Base-by-base conservation (phyloP, 257 asterid genomes). In the Salvia miltiorrhiza region DNA sequence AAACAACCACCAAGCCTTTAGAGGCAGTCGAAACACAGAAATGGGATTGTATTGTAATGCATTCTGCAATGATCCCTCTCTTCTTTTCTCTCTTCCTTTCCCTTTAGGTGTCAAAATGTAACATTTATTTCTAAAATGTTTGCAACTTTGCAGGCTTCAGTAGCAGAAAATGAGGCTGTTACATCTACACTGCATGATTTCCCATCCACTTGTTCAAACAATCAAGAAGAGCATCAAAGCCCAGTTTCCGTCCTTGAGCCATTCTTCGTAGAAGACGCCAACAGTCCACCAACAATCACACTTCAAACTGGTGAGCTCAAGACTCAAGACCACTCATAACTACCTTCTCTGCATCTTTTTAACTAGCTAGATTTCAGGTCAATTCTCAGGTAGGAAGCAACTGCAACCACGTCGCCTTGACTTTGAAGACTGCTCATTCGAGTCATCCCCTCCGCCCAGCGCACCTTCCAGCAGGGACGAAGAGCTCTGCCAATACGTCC, bases 211-310 rank as follows among this genome's bases (percentile, higher is more conserved):
- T 65, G 80, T 70, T 73, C 63, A 45, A 72, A 80, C 83, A 2
- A 6, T 76, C 85, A 79, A 80, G 92, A 78, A 74, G 95, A 85
- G 73, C 86, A 83, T 71, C 85, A 67, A 57, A 92, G 96, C 82
- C 98, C 98, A 7, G 85, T 86, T 60, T 92, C 98, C 45, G 98
- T 92, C 12, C 86, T 92, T 2, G 95, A 86, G 57, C 86, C 87
- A 24, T 79, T 79, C 75, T 88, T 78, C 73, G 32, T 62, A 32
- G 96, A 89, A 49, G 87, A 84, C 56, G 45, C 67, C 43, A 65
- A 67, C 73, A 84, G 89, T 55, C 93, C 96, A 41, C 81, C 77
- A 32, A 68, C 78, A 75, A 57, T 43, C 57, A 26, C 67, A 14
- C 70, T 45, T 72, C 81, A 78, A 66, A 67, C 74, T 58, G 87